These are phyloP conservation scores for Eucalyptus urophylla DNA, from an alignment of 345 rosid species.

Conservation along the genomic window DNA sequence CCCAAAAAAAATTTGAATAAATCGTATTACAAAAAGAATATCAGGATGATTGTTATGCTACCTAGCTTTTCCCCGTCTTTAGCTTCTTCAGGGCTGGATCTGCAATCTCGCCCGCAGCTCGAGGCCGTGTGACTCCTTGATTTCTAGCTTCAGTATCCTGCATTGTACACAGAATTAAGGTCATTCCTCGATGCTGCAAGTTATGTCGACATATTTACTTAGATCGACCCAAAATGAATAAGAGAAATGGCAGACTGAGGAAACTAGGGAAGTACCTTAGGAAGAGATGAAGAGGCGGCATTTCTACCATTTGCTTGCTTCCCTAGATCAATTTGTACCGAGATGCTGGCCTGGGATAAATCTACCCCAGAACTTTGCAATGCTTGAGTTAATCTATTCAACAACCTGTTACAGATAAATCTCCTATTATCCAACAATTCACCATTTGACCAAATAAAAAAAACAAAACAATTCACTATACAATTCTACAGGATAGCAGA, in stretches of 20 bases:
- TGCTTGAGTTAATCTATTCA: slow-evolving; percentile 67
- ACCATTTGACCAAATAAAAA: not conserved
- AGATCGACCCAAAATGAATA: not conserved
- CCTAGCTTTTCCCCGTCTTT: slow-evolving; percentile 23
- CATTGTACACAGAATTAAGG: not conserved
- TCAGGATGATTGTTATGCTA: not conserved
- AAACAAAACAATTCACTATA: not conserved
- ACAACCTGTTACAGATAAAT: slow-evolving; percentile 35
- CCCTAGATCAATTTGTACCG: slow-evolving; percentile 81
- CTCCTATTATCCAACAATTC: not conserved
- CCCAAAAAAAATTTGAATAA: not conserved
- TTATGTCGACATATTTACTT: not conserved
- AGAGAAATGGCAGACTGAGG: not conserved
- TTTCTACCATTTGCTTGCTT: slow-evolving; percentile 23
- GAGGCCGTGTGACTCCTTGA: slow-evolving; percentile 13
- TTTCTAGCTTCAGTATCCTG: slow-evolving; percentile 17
- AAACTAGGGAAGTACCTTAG: slow-evolving; percentile 11
- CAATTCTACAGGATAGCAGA: not conserved
- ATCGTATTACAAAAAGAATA: slow-evolving; percentile 6
- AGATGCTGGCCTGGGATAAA: slow-evolving; percentile 72
- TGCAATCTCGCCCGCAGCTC: slow-evolving; percentile 12
- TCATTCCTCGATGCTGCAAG: not conserved
- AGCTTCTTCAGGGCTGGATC: slow-evolving; percentile 37
- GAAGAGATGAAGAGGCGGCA: slow-evolving; percentile 2
- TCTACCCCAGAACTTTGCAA: slow-evolving; percentile 85